A percentile compares a stretch with the other conserved stretches of the same genome.
Evolutionary conservation across 352 stramenopile genomes (phyloP).

Genomic region (Phytophthora syringae): DNA sequence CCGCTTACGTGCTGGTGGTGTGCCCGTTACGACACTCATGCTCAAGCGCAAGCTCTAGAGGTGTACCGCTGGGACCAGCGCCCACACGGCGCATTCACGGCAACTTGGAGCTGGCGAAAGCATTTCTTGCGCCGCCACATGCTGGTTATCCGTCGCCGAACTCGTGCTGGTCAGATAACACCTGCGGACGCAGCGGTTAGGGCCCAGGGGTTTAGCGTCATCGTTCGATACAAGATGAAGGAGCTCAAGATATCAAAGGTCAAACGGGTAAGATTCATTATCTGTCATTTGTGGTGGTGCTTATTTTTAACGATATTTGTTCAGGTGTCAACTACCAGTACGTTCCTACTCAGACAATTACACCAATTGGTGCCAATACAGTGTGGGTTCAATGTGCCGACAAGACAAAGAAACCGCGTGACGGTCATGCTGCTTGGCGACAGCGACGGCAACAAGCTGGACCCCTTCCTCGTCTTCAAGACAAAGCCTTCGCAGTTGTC

Average conservation of each 20-base stretch:
- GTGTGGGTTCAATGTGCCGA: slow-evolving; percentile 30
- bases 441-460: slow-evolving; percentile 31
- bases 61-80: neutral
- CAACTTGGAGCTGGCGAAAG: slow-evolving; percentile 4
- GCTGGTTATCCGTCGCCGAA: slow-evolving; percentile 11
- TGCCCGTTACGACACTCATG: neutral
- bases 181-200: slow-evolving; percentile 1
- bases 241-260: slow-evolving; percentile 11
- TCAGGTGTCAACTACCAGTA: slow-evolving; percentile 38
- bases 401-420: slow-evolving; percentile 32
- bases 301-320: neutral
- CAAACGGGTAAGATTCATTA: slow-evolving; percentile 13
- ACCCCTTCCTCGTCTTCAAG: slow-evolving; percentile 41
- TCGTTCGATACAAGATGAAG: slow-evolving; percentile 7
- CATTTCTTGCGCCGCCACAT: slow-evolving; percentile 13
- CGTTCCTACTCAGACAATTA: slow-evolving; percentile 22
- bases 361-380: slow-evolving; percentile 11
- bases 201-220: neutral
- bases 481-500: slow-evolving; percentile 2
- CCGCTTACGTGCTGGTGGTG: neutral
- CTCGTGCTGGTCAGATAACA: neutral
- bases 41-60: neutral
- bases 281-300: neutral
- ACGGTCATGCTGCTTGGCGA: slow-evolving; percentile 34
- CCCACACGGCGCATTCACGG: neutral